These are phyloP conservation scores for Kodamaea hsintzibuensis DNA, from an alignment of 805 yeast species.

Conservation along the genomic window DNA sequence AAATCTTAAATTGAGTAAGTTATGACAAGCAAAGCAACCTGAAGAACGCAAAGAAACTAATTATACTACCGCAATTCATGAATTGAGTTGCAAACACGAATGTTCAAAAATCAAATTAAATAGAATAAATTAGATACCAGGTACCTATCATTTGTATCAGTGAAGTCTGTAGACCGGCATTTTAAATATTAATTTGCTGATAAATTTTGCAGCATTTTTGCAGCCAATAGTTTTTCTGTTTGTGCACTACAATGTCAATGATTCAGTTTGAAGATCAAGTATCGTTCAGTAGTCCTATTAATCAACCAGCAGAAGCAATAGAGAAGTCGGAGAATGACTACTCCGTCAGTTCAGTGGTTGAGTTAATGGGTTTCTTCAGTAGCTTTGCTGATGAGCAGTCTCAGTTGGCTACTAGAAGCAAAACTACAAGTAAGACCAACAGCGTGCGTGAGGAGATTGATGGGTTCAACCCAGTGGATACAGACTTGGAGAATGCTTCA, in stretches of 20 bases:
- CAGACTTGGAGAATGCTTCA: too few relatives aligned
- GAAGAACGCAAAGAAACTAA: too few relatives aligned
- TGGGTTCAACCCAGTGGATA: too few relatives aligned
- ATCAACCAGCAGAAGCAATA: not conserved
- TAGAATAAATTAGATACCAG: too few relatives aligned
- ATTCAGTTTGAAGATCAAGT: slow-evolving; percentile 3
- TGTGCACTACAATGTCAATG: slow-evolving; percentile 1
- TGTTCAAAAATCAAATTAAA: too few relatives aligned
- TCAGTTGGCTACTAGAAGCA: not conserved
- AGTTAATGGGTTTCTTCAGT: not conserved
- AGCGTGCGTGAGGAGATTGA: not conserved
- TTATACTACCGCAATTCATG: too few relatives aligned
- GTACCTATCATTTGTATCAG: too few relatives aligned
- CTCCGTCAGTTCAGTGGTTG: not conserved
- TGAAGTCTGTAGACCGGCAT: too few relatives aligned
- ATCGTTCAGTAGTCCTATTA: slow-evolving; percentile 3
- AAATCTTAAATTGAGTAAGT: too few relatives aligned
- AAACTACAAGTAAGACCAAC: not conserved
- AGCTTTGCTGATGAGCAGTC: not conserved
- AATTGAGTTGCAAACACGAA: too few relatives aligned
- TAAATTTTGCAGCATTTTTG: not conserved
- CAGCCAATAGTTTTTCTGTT: not conserved
- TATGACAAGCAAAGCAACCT: too few relatives aligned
- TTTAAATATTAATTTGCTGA: too few relatives aligned
- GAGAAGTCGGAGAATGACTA: not conserved